A percentile compares a stretch with the other conserved stretches of the same genome.
phyloP scores from a whole-genome alignment of 2,329 filamentous ascomycete genomes.

The Huntiella moniliformis region DNA sequence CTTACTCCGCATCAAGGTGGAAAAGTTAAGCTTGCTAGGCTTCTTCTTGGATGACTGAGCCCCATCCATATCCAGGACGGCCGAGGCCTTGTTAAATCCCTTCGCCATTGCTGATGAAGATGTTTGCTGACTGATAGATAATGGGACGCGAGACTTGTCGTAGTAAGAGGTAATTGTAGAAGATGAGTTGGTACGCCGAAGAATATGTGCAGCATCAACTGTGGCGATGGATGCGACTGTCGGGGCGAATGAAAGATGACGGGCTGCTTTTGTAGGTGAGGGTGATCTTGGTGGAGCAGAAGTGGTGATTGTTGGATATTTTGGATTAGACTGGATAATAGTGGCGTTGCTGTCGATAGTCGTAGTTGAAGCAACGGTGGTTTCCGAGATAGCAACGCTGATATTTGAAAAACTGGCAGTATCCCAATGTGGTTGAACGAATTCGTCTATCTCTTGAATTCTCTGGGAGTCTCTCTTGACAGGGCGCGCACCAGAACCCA shows the following conservation, averaged over 20 bases:
- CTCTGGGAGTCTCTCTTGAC: not conserved
- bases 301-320: not conserved
- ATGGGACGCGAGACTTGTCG: conserved; percentile 34
- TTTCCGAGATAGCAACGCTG: conserved; percentile 3
- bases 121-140: conserved; percentile 40
- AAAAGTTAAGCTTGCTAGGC: conserved; percentile 30
- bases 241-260: conserved; percentile 11
- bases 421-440: not conserved
- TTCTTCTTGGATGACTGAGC: conserved; percentile 20
- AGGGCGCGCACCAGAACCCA: conserved; percentile 1
- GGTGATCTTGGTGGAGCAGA: too few species aligned
- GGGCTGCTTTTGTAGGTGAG: not conserved
- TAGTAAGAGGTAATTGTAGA: conserved; percentile 40
- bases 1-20: conserved; percentile 17
- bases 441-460: too few species aligned
- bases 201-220: conserved; percentile 24
- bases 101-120: conserved; percentile 40
- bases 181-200: conserved; percentile 31
- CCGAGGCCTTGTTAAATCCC: conserved; percentile 28
- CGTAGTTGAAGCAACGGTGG: conserved; percentile 7
- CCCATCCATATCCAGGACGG: conserved; percentile 28
- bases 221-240: conserved; percentile 13
- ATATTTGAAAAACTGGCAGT: conserved; percentile 6
- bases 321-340: conserved; percentile 1
- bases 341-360: conserved; percentile 6